Conservation (phyloP, 306 rosid genomes). For the Dalbergia cultrata region DNA sequence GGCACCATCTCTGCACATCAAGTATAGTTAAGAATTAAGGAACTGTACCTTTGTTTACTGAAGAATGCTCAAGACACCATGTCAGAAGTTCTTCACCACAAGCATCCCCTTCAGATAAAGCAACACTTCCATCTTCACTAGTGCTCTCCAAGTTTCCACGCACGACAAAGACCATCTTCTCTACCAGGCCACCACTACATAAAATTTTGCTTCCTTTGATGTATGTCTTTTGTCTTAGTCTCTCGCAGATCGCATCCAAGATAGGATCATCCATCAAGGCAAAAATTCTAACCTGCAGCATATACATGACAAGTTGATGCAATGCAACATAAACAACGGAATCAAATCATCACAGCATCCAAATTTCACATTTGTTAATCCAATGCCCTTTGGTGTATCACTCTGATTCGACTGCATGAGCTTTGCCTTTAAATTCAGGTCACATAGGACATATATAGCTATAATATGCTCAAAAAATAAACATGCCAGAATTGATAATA, state of each 20-base stretch:
- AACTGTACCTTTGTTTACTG: conserved; percentile 69
- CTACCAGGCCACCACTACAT: conserved; percentile 65
- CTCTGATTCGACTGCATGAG: not conserved
- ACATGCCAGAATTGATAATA: not conserved
- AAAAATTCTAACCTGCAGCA: conserved; percentile 78
- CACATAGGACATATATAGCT: not conserved
- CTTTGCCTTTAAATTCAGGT: not conserved
- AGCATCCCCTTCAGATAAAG: conserved; percentile 76
- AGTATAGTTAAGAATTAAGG: not conserved
- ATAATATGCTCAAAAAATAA: not conserved
- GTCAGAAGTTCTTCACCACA: conserved; percentile 94
- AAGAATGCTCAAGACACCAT: conserved; percentile 89
- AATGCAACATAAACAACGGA: not conserved
- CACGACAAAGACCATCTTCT: conserved; percentile 89
- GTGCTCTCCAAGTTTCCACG: conserved; percentile 81
- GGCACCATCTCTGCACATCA: not conserved
- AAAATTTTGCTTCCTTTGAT: conserved; percentile 80
- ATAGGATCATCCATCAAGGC: conserved; percentile 79
- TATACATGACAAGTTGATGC: not conserved
- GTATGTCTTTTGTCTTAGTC: conserved; percentile 77
- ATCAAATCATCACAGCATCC: not conserved
- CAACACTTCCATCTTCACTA: conserved; percentile 72
- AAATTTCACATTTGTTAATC: not conserved
- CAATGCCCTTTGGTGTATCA: not conserved
- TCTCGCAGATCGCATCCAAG: conserved; percentile 81